Evolutionary conservation across 140 eudicot species (phyloP), one percentile per base, ranked within the genome.

Genomic region (Oenanthe javanica): DNA sequence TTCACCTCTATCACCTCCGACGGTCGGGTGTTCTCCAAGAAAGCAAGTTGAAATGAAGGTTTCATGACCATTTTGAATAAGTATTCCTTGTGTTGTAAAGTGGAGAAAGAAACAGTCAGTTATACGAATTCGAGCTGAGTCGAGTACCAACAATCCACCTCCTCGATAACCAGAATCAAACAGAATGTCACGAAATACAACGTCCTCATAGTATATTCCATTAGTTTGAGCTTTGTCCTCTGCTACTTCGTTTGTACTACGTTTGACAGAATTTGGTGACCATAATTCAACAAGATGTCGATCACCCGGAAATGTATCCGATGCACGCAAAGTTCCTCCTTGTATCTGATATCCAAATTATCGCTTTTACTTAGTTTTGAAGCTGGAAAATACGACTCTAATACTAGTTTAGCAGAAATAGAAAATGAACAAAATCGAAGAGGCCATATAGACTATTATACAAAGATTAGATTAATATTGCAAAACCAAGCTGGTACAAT

Each of bases 251-350:
- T 80, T 66, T 79, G 80, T 66, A 0, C 69, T 46, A 16, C 57
- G 66, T 45, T 80, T 87, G 10, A 43, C 50, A 18, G 97, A 89
- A 50, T 38, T 77, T 2, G 90, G 86, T 27, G 92, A 80, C 80
- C 84, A 84, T 79, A 92, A 46, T 64, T 92, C 96, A 80, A 90
- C 79, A 0, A 92, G 87, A 77, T 92, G 86, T 4, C 90, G 80
- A 78, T 87, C 93, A 1, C 84, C 74, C 25, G 97, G 96, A 77
- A 92, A 92, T 42, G 96, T 80, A 70, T 76, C 76, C 0, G 91
- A 86, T 77, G 97, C 97, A 43, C 90, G 86, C 43, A 91, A 72
- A 18, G 88, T 91, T 79, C 97, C 97, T 4, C 89, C 92, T 61
- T 86, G 89, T 49, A 91, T 81, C 97, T 89, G 50, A 14, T 38